Evolutionary conservation across 1,284 basidiomycete genomes (phyloP), one percentile per base, ranked within the genome.

Genomic region (Neotropicomus parvogracilis): DNA sequence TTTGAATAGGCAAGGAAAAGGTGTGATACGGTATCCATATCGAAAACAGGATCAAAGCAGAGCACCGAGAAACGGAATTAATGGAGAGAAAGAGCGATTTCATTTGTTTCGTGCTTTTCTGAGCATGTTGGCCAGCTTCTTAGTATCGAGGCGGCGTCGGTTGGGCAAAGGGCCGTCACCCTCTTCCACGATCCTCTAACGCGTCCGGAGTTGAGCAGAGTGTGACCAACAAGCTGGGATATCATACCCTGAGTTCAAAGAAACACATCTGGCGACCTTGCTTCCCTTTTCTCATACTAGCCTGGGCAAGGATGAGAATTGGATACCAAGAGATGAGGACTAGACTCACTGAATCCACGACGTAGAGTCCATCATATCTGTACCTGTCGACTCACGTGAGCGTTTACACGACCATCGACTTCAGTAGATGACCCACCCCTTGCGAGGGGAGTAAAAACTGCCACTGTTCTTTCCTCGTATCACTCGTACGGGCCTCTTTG

Each of bases 281-380:
- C 44, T 60, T 65, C 6, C 64, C 64, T 3, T 0, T 0, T 19
- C 17, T 43, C 49, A 45, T 42, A 27, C 31, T 32, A 8, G 60
- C 60, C 64, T 65, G 20, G 6, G 3, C 26, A 46, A 14, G 12
- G 28, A 39, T 63, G 27, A 55, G 46, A 48, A 35, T 20, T 6
- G 17, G 6, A 26, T 17, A 6, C 2, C 2, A 0, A 9, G 38
- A 42, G 5, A 13, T 12, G 47, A 39, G 17, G 4, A 33, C 32
- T 28, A 3, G 11, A 51, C 52, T 26, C 11, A 66, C 63, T 1
- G 45, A 52, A 20, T 66, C 65, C 0, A 76, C 73, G 13, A 56
- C 47, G 46, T 76, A 77, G 21, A 77, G 63, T 1, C 74, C 75
- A 44, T 77, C 74, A 43, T 77, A 76, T 29, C 75, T 71, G 49